Base-by-base conservation (phyloP, 164 flowering plant genomes). In the Vitis rotundifolia region DNA sequence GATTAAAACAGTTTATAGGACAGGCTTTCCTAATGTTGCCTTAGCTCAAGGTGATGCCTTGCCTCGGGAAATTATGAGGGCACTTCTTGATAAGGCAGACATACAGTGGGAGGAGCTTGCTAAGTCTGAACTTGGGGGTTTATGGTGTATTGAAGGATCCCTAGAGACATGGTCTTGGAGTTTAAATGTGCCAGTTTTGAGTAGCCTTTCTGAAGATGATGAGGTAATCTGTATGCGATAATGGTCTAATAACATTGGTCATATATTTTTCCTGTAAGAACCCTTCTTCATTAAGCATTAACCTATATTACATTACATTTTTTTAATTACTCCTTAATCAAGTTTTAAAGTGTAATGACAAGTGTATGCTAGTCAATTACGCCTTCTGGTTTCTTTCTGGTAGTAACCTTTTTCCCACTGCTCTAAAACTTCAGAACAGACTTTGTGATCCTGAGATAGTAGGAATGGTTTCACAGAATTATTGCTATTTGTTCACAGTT, bases 111-210 rank as follows among this genome's bases (percentile, higher is more conserved):
- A 84, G 47, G 92, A 87, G 79, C 89, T 92, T 57, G 77, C 84
- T 53, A 85, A 83, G 66, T 91, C 97, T 70, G 94, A 85, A 63
- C 80, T 82, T 75, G 99, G 98, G 48, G 83, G 88, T 67, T 66
- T 95, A 56, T 89, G 97, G 97, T 63, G 75, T 74, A 84, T 76
- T 87, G 98, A 92, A 79, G 99, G 98, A 77, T 95, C 99, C 74
- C 81, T 92, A 13, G 97, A 91, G 78, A 91, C 98, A 62, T 95
- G 99, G 98, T 90, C 98, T 22, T 95, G 99, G 99, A 92, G 96
- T 75, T 85, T 95, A 75, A 92, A 95, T 73, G 92, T 95, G 66
- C 98, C 98, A 65, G 91, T 92, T 63, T 75, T 95, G 76, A 90
- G 87, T 77, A 92, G 96, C 78, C 90, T 95, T 69, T 84, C 94